Percentiles rank a stretch among this genome's conserved stretches.
phyloP scores from a whole-genome alignment of 2,329 filamentous ascomycete genomes.

The Colletotrichum euphorbiae region DNA sequence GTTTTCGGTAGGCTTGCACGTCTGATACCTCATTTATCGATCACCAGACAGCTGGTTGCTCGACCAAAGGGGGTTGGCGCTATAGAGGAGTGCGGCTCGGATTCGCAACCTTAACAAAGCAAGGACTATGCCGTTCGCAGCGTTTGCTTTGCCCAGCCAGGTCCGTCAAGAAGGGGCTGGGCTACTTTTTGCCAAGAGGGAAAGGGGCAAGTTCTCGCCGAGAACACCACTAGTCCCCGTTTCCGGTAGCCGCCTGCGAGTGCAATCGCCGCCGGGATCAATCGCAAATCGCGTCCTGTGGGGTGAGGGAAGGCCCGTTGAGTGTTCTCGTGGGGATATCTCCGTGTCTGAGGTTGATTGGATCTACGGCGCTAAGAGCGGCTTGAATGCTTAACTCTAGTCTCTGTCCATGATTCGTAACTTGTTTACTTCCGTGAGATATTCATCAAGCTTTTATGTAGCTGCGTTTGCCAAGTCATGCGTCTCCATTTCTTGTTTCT shows the following conservation, averaged over 20 bases:
- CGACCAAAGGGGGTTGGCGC: background rate
- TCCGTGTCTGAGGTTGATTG: background rate
- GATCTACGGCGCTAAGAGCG: constrained; percentile 1
- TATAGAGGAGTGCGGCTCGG: constrained; percentile 7
- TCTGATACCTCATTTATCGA: no score
- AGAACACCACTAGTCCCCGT: background rate
- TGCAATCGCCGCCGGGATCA: background rate
- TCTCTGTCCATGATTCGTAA: background rate
- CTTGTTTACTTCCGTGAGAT: background rate
- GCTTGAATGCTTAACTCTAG: background rate
- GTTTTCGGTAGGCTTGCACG: no score
- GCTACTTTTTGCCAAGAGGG: background rate
- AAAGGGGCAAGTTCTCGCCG: background rate
- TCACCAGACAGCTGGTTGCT: background rate
- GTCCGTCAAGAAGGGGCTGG: background rate
- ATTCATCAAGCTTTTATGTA: constrained; percentile 16
- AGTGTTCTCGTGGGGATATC: background rate
- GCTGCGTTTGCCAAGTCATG: constrained; percentile 13
- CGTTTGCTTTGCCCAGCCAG: background rate
- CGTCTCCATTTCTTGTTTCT: background rate
- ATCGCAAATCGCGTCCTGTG: background rate
- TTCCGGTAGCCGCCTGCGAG: background rate
- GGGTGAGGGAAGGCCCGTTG: background rate
- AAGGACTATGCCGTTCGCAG: background rate
- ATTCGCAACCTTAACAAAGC: background rate